Base-by-base conservation (phyloP, 2,329 filamentous ascomycete genomes). In the Penicillium sp. region DNA sequence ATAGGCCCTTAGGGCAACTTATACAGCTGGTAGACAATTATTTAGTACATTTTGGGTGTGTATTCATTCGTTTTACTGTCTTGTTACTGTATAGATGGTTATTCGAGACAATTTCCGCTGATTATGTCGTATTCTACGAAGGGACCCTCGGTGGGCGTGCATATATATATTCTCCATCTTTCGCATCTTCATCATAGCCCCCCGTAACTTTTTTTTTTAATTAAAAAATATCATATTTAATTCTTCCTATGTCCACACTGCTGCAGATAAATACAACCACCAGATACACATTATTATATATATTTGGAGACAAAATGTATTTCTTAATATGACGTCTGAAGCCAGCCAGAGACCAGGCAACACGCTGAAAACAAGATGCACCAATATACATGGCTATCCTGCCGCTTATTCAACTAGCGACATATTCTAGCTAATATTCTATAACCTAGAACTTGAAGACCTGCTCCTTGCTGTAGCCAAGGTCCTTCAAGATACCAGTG, bases 391-490 rank as follows among this genome's bases (percentile, higher is more conserved):
- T 44, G 50, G 45, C 47, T 35, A 13, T 47, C 29, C 7, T n/a
- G 39, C 34, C 45, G 46, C 47, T 45, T 48, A 32, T 37, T 13
- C 16, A 50, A 45, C 50, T 38, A 35, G 38, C 46, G 43, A 40
- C 51, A 40, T 62, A 65, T 50, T 59, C 46, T 66, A 42, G 43
- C 39, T 44, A 35, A 40, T 60, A 65, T 53, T 60, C 31, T 62
- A 61, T 55, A 29, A 39, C 58, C 59, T 86, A 96, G 71, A 96
- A 96, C 84, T 97, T 97, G 82, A 90, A 96, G 35, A 97, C 92
- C 80, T 97, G 94, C 57, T 97, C 90, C 81, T 90, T 86, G 64
- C 70, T 81, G 78, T 91, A 92, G 40, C 92, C 92, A 37, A 97
- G 81, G 68, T 96, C 90, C 79, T 91, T 88, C 63, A 99, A 80